phyloP scores from a whole-genome alignment of 2,329 filamentous ascomycete species.

The Botrytis cinerea region DNA sequence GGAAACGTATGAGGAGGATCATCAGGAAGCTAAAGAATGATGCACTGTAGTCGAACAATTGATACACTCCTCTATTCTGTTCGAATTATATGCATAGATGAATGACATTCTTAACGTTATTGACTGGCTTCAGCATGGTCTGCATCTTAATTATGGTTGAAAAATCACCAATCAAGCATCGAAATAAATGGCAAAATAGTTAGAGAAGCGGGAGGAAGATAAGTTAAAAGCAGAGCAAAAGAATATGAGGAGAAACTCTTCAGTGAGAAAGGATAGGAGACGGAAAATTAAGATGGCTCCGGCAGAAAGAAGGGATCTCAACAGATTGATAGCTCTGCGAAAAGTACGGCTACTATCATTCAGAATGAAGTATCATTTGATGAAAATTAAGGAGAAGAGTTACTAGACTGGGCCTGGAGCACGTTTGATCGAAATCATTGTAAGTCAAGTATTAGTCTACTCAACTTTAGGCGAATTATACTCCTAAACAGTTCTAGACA shows the following conservation, averaged over 20 bases:
- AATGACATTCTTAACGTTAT: not conserved
- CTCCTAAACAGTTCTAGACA: too few relatives aligned
- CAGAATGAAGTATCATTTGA: too few relatives aligned
- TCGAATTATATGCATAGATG: not conserved
- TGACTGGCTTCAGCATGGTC: not conserved
- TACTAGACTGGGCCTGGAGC: too few relatives aligned
- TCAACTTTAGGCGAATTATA: too few relatives aligned
- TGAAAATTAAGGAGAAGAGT: too few relatives aligned
- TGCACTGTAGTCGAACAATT: not conserved
- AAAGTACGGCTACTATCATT: too few relatives aligned
- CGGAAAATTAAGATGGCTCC: too few relatives aligned
- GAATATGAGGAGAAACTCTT: not conserved
- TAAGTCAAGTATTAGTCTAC: too few relatives aligned
- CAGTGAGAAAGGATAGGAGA: too few relatives aligned
- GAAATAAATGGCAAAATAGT: not conserved
- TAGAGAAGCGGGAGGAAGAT: not conserved
- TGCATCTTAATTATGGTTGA: not conserved
- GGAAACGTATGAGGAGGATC: not conserved
- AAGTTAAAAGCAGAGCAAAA: not conserved
- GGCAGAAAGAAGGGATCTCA: too few relatives aligned
- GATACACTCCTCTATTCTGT: not conserved
- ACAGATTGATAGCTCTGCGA: too few relatives aligned
- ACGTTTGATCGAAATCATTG: too few relatives aligned
- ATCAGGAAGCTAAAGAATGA: not conserved
- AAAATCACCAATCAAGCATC: not conserved